Evolutionary conservation across 1,284 basidiomycete species (phyloP).

Genomic region (Termitomyces sp.): DNA sequence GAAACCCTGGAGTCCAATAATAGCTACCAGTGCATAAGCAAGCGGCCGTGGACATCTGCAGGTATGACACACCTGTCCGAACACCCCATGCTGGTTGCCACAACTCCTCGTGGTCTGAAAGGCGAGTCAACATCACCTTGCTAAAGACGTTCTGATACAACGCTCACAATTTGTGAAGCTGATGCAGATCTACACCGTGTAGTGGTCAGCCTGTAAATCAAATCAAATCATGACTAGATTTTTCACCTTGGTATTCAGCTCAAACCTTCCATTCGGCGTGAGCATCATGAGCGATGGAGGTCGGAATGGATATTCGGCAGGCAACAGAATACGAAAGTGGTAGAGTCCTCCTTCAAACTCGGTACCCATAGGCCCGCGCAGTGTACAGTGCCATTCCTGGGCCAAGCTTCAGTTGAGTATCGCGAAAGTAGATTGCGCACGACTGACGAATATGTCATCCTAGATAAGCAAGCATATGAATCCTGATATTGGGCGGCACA

Average conservation of each 20-base stretch:
- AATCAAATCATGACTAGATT: neutral
- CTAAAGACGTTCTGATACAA: slow-evolving; percentile 19
- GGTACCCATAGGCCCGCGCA: slow-evolving; percentile 81
- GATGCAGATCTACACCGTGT: slow-evolving; percentile 73
- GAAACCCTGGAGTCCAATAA: slow-evolving; percentile 87
- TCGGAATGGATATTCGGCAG: slow-evolving; percentile 91
- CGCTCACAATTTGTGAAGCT: slow-evolving; percentile 82
- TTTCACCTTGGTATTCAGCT: slow-evolving; percentile 89
- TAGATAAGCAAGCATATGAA: slow-evolving; percentile 23
- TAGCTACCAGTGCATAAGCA: slow-evolving; percentile 47
- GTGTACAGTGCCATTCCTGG: slow-evolving; percentile 96
- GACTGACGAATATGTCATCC: slow-evolving; percentile 79
- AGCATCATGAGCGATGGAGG: slow-evolving; percentile 93
- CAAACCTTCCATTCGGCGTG: slow-evolving; percentile 93
- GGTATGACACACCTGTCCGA: slow-evolving; percentile 61
- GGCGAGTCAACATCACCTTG: slow-evolving; percentile 5
- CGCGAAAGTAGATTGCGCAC: neutral
- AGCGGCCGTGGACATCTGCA: neutral
- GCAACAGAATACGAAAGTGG: slow-evolving; percentile 88
- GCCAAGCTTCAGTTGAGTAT: slow-evolving; percentile 6
- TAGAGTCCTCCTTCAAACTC: slow-evolving; percentile 92
- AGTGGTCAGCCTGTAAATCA: slow-evolving; percentile 4
- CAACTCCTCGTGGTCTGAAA: slow-evolving; percentile 75
- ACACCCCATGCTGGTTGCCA: slow-evolving; percentile 99
- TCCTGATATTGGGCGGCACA: slow-evolving; percentile 9